Conservation (phyloP, 805 yeast species). For the Candida jianshihensis region DNA sequence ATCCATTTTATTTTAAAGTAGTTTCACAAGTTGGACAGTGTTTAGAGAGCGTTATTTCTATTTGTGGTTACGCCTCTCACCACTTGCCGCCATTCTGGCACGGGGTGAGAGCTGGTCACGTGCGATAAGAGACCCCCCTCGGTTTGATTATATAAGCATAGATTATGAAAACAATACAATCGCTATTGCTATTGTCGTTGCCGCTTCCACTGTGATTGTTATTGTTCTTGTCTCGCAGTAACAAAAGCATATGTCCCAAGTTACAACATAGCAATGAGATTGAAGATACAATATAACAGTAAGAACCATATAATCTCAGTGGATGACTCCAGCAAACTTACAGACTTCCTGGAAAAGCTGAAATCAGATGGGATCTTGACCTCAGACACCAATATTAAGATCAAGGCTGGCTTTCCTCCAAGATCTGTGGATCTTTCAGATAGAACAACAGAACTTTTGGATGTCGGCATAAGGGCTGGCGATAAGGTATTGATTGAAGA, state of each 20-base stretch:
- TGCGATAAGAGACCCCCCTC: constrained; percentile 1
- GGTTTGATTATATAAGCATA: no score
- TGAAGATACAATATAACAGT: constrained; percentile 27
- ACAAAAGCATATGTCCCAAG: no score
- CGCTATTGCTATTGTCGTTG: no score
- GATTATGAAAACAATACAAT: no score
- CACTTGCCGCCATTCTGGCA: no score
- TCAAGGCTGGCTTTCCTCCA: constrained; percentile 62
- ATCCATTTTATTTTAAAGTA: not conserved
- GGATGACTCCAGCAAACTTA: constrained; percentile 29
- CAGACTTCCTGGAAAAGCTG: constrained; percentile 24
- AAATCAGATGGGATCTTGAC: constrained; percentile 4
- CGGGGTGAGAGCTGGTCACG: no score
- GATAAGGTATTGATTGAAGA: constrained; percentile 45
- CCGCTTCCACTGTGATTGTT: no score
- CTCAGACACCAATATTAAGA: constrained; percentile 8
- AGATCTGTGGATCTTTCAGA: constrained; percentile 30
- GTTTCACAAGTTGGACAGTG: no score
- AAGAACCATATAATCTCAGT: constrained; percentile 28
- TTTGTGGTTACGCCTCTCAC: not conserved
- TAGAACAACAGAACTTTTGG: constrained; percentile 22
- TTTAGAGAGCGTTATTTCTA: no score
- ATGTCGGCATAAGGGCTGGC: constrained; percentile 46
- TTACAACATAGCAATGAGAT: constrained; percentile 30
- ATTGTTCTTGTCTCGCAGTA: no score